These are phyloP conservation scores for Nannizzia gypsea DNA, from an alignment of 2,329 filamentous ascomycete genomes.

Conservation along the genomic window DNA sequence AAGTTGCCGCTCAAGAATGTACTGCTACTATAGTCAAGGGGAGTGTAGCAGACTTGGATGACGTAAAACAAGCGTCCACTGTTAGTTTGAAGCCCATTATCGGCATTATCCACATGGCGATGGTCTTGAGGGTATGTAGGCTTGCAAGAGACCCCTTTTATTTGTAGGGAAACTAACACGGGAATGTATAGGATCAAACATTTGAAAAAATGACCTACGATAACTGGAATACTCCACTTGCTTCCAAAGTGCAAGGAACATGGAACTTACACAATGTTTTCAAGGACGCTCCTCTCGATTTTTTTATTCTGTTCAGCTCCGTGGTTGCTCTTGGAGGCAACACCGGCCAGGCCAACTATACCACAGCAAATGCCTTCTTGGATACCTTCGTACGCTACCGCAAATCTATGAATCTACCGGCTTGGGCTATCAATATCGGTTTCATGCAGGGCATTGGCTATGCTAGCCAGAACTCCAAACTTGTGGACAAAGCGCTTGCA, in stretches of 20 bases:
- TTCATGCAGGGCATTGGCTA: conserved; percentile 1
- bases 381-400: conserved; percentile 15
- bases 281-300: conserved; percentile 12
- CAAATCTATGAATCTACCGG: background rate
- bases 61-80: conserved; percentile 3
- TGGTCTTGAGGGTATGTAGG: conserved; percentile 11
- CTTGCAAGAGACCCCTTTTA: background rate
- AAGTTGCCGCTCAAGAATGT: background rate
- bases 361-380: conserved; percentile 9
- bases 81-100: background rate
- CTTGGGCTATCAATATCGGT: conserved; percentile 1
- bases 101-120: conserved; percentile 10
- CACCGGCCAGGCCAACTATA: conserved; percentile 8
- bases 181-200: background rate
- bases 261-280: conserved; percentile 17
- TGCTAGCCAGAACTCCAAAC: background rate
- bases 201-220: conserved; percentile 3
- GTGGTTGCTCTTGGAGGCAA: conserved; percentile 4
- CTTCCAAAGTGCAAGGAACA: conserved; percentile 20
- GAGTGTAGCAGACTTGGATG: conserved; percentile 10
- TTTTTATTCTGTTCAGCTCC: conserved; percentile 15
- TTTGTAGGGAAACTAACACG: background rate
- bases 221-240: conserved; percentile 13
- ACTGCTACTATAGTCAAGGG: conserved; percentile 9
- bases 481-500: conserved; percentile 11